Evolutionary conservation across 345 rosid genomes (phyloP), one percentile per base, ranked within the genome.

Genomic region (Bruguiera sexangula): DNA sequence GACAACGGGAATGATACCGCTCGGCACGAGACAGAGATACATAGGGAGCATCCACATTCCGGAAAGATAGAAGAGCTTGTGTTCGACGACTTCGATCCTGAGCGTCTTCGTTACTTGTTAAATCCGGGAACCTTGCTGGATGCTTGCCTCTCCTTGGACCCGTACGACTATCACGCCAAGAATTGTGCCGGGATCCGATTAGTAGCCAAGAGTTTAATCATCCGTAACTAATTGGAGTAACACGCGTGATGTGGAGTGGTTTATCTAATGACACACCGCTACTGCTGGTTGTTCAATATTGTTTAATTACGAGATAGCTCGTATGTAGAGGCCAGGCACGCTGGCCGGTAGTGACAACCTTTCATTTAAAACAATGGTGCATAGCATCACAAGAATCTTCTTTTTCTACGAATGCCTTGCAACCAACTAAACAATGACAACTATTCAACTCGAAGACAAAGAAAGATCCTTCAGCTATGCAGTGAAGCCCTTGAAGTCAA

Each of bases 171-270:
- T 37, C 43, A 13, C 11, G 43, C 43, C 78, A 91, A 78, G 71
- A 87, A 82, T 71, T 69, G 29, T 61, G 88, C 96, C 11, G 98
- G 98, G 61, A 87, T 94, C 59, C 82, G 92, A 24, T 68, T 88
- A 22, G 84, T 88, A 62, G 89, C 88, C 0, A 85, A 85, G 69
- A 84, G 85, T 65, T 37, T 91, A 76, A 69, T 89, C 62, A 74
- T 94, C 67, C 75, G 76, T 69, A 22, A 63, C 6, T 43, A 43
- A 43, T 43, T 43, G 4, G 50, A 3, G 50, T 43, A 13, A 11
- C 13, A 43, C 15, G 61, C 58, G 16, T 75, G 46, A 69, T 4
- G 60, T 43, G 46, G 62, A 27, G 36, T 39, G 5, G 9, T 22
- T 50, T 32, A 34, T 69, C 66, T 24, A 50, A 34, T 30, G 29